Evolutionary conservation across 805 yeast species (phyloP), one percentile per base, ranked within the genome.

Genomic region (Alloascoidea hylecoeti): DNA sequence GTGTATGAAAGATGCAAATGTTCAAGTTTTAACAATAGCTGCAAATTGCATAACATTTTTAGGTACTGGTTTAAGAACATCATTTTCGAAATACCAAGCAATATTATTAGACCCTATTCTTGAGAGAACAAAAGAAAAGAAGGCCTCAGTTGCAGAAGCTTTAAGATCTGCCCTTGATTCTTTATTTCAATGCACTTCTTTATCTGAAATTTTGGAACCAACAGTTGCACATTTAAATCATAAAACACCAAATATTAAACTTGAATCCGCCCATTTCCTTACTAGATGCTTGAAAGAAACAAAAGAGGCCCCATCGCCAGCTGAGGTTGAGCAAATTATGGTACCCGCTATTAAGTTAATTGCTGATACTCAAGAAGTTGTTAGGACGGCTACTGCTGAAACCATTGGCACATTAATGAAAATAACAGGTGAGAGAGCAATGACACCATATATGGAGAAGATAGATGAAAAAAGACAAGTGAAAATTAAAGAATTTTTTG

Each of bases 101-200:
- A 48, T 66, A 1, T 67, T 83, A 2, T 60, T 84, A 16, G 56
- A 59, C 2, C 77, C 92, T 0, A 55, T 82, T 41, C 56, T 92
- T 33, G 96, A 85, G 45, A 68, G 96, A 47, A 72, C 83, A 12
- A 88, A 85, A 51, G 98, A 92, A 53, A 86, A 82, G 61, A 89
- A 89, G 50, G 76, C 72, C 16, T 61, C 78, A 3, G 92, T 85
- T 0, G 61, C 80, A 2, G 86, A 78, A 16, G 79, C 92, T 0
- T 61, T 89, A n/a, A 62, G 65, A 15, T 57, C 54, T 17, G 78
- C 89, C 0, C 60, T 88, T 38, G 81, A 78, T 53, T 69, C 80
- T 0, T 64, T 81, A 3, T 80, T 76, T 46, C 49, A 49, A 23
- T 59, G 60, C 42, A 61, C 76, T 9, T 65, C 73, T 0, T 60